Evolutionary conservation across 169 alveolate genomes (phyloP).

Genomic region (Theileria equi): DNA sequence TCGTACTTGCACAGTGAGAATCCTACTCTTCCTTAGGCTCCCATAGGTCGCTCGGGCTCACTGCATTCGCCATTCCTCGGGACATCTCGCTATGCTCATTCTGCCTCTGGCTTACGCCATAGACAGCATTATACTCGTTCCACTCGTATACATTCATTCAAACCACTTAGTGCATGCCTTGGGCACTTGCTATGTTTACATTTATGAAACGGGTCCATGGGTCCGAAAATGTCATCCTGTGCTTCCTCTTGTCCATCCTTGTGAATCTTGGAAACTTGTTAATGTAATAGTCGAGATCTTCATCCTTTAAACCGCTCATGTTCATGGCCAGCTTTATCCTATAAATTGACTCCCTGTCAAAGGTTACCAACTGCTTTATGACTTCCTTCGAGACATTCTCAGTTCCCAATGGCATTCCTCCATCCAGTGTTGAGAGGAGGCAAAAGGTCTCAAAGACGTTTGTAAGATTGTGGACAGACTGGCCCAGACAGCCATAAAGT

Average conservation of each 20-base stretch:
- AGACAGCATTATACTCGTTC: too few species aligned
- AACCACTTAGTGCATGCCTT: too few species aligned
- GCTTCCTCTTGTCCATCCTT: neutral
- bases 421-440: neutral
- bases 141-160: too few species aligned
- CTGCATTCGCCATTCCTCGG: too few species aligned
- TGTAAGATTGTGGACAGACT: conserved; percentile 5
- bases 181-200: too few species aligned
- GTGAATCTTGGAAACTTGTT: conserved; percentile 1
- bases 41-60: too few species aligned
- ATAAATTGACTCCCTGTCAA: conserved; percentile 14
- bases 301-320: neutral
- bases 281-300: neutral
- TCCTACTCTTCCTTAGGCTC: too few species aligned
- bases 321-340: conserved; percentile 15
- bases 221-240: neutral
- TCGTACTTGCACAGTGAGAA: too few species aligned
- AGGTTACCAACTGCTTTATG: conserved; percentile 18
- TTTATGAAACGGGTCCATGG: too few species aligned
- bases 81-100: too few species aligned
- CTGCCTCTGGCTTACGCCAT: too few species aligned
- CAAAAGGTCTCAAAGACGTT: conserved; percentile 20
- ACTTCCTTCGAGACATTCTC: conserved; percentile 7
- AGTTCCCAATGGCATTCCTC: neutral
- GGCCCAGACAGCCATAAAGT: conserved; percentile 10